Evolutionary conservation across 2,329 filamentous ascomycete species (phyloP).

Genomic region (Fusarium duplospermum): DNA sequence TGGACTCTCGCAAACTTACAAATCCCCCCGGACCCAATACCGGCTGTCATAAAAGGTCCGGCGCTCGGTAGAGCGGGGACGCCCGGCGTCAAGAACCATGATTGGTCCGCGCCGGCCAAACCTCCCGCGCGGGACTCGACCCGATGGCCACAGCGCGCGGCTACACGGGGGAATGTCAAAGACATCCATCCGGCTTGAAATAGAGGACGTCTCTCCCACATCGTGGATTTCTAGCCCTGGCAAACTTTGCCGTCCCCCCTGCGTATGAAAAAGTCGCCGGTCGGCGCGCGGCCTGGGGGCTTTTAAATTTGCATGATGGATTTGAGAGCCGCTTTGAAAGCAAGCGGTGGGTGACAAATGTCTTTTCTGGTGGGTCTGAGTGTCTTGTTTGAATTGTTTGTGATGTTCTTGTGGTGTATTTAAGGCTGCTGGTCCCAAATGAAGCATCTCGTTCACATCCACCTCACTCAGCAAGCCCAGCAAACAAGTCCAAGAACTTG

Average conservation of each 20-base stretch:
- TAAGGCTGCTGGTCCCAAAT: not conserved
- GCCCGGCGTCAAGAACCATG: not conserved
- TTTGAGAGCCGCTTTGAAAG: conserved; percentile 4
- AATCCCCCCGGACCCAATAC: not conserved
- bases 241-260: not conserved
- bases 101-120: not conserved
- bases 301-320: not conserved
- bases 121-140: not conserved
- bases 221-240: not conserved
- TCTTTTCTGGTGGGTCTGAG: not conserved
- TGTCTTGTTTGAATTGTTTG: not conserved
- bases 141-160: not conserved
- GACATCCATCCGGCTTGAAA: not conserved
- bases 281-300: not conserved
- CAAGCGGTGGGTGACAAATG: conserved; percentile 3
- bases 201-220: not conserved
- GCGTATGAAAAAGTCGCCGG: not conserved
- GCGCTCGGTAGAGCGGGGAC: not conserved
- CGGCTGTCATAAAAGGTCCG: not conserved
- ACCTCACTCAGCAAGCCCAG: not conserved
- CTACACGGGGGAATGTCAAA: not conserved
- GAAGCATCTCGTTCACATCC: not conserved
- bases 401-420: not conserved
- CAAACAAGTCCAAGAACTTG: not conserved
- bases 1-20: not conserved